Percentiles rank a stretch among this genome's conserved stretches.
phyloP scores from a whole-genome alignment of 2,329 filamentous ascomycete genomes.

The Decorospora gaudefroyi region DNA sequence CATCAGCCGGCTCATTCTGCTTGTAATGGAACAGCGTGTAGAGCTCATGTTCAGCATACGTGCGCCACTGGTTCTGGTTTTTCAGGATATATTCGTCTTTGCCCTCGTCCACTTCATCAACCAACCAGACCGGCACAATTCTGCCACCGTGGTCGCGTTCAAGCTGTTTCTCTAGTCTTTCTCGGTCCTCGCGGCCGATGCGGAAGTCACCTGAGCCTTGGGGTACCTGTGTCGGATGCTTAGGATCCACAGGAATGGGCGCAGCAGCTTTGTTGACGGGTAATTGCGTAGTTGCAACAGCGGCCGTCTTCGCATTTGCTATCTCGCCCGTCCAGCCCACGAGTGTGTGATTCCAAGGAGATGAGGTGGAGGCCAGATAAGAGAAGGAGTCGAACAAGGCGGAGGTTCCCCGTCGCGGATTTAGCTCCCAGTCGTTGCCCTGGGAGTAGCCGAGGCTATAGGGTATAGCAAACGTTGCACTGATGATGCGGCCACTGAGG shows the following conservation, averaged over 20 bases:
- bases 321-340: constrained; percentile 93
- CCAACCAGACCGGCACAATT: constrained; percentile 87
- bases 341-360: constrained; percentile 87
- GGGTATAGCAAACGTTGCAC: constrained; percentile 66
- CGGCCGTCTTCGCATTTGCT: constrained; percentile 37
- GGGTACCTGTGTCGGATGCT: constrained; percentile 60
- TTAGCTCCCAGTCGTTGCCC: constrained; percentile 67
- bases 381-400: constrained; percentile 90
- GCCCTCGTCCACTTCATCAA: constrained; percentile 72
- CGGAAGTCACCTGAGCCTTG: constrained; percentile 69
- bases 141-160: constrained; percentile 73
- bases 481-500: constrained; percentile 66
- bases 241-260: constrained; percentile 73
- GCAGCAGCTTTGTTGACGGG: constrained; percentile 73
- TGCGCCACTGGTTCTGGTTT: constrained; percentile 83
- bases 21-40: constrained; percentile 97
- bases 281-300: constrained; percentile 52
- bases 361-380: constrained; percentile 80
- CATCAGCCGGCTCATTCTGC: constrained; percentile 86
- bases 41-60: constrained; percentile 87
- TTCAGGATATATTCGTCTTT: constrained; percentile 72
- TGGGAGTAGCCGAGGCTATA: constrained; percentile 61
- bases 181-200: constrained; percentile 71
- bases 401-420: constrained; percentile 80
- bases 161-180: constrained; percentile 73